phyloP scores from a whole-genome alignment of 305 asterid species.

The Stenogyne calaminthoides region DNA sequence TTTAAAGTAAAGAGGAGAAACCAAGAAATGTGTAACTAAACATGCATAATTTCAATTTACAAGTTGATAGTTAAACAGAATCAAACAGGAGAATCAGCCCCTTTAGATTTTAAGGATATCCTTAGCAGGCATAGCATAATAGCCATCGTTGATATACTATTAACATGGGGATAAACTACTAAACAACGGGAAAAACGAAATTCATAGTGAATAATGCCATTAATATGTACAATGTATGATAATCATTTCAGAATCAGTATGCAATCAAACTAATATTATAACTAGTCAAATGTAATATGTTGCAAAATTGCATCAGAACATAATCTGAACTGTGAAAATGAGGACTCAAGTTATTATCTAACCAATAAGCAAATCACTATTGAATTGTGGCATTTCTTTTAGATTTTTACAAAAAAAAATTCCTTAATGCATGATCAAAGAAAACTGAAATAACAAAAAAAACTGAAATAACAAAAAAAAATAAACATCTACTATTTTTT shows the following conservation, averaged over 20 bases:
- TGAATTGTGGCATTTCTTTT: not conserved
- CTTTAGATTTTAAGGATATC: constrained; percentile 12
- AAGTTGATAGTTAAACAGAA: constrained; percentile 10
- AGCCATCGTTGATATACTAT: not conserved
- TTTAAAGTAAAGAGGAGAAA: constrained; percentile 20
- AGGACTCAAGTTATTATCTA: not conserved
- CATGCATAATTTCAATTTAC: not conserved
- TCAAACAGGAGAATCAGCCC: constrained; percentile 9
- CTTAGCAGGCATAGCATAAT: constrained; percentile 16
- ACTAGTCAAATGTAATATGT: constrained; percentile 8
- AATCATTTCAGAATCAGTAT: not conserved
- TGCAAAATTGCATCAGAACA: constrained; percentile 12
- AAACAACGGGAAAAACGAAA: not conserved
- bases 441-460: constrained; percentile 9
- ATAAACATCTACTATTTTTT: not conserved
- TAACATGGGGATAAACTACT: constrained; percentile 18
- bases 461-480: not conserved
- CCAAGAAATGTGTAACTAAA: not conserved
- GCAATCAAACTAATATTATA: constrained; percentile 10
- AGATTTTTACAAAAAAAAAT: not conserved
- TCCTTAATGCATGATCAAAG: constrained; percentile 1
- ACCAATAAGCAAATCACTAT: not conserved
- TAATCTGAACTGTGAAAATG: not conserved
- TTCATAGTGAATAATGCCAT: not conserved
- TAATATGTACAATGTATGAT: constrained; percentile 6